phyloP scores from a whole-genome alignment of 208 protist species.

The Phytomonas francai region DNA sequence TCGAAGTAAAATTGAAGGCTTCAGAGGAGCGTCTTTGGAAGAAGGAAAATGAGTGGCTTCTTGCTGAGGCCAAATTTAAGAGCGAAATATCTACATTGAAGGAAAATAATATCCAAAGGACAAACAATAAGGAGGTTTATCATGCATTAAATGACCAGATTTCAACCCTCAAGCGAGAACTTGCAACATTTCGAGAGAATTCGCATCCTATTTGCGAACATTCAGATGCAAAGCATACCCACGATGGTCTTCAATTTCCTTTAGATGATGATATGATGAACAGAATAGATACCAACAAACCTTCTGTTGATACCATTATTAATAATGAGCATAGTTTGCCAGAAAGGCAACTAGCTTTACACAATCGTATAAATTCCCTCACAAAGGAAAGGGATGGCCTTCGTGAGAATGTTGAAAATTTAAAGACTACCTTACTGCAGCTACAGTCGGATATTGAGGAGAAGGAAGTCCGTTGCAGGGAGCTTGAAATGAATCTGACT shows the following conservation, averaged over 20 bases:
- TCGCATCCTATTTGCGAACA: background rate
- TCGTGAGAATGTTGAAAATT: constrained; percentile 32
- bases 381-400: constrained; percentile 31
- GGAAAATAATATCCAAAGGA: constrained; percentile 13
- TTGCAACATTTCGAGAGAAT: background rate
- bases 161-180: background rate
- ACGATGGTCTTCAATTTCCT: background rate
- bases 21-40: constrained; percentile 37
- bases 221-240: background rate
- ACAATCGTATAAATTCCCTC: background rate
- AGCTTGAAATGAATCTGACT: constrained; percentile 37
- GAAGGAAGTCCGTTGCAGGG: constrained; percentile 33
- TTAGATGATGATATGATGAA: background rate
- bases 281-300: background rate
- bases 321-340: background rate
- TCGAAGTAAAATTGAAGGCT: constrained; percentile 60
- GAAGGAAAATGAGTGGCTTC: constrained; percentile 62
- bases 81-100: constrained; percentile 27
- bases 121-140: constrained; percentile 47
- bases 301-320: background rate
- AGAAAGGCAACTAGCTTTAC: background rate
- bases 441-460: constrained; percentile 28
- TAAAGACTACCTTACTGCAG: constrained; percentile 23
- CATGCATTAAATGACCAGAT: constrained; percentile 57
- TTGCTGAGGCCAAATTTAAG: constrained; percentile 27